Evolutionary conservation across 2,329 filamentous ascomycete species (phyloP).

Genomic region (Diplocarpon mali): DNA sequence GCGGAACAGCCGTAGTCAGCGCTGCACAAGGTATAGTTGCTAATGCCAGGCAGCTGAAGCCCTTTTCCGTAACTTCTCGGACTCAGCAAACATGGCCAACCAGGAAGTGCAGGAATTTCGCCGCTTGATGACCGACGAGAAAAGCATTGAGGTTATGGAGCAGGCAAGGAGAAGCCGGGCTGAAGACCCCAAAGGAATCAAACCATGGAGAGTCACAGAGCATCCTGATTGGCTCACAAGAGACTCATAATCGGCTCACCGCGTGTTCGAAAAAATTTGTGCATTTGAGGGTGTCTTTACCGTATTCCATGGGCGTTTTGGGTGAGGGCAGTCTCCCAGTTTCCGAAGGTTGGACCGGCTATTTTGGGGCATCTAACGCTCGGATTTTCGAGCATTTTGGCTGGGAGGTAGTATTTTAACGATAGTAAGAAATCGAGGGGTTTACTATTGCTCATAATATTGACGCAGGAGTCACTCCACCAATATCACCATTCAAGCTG

Average conservation of each 20-base stretch:
- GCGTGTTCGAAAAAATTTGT: background rate
- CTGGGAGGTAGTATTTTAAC: no score
- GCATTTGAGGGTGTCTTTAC: background rate
- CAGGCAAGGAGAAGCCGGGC: slow-evolving; percentile 42
- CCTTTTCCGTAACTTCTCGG: slow-evolving; percentile 36
- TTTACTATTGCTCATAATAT: no score
- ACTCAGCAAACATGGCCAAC: slow-evolving; percentile 36
- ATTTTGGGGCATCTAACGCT: no score
- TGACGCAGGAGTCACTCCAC: no score
- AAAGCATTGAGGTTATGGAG: slow-evolving; percentile 35
- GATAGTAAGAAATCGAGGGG: no score
- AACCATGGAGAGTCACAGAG: slow-evolving; percentile 46
- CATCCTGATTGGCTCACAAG: slow-evolving; percentile 45
- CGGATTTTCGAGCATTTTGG: no score
- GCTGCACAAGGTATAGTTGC: background rate
- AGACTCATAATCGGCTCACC: slow-evolving; percentile 13
- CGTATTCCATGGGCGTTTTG: no score
- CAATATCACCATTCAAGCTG: no score
- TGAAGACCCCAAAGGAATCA: slow-evolving; percentile 45
- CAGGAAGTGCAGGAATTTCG: slow-evolving; percentile 38
- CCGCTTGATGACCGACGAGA: slow-evolving; percentile 20
- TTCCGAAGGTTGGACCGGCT: no score
- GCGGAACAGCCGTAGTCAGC: background rate
- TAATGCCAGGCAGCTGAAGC: slow-evolving; percentile 35
- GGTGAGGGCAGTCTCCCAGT: no score